Evolutionary conservation across 257 asterid genomes (phyloP), one percentile per base, ranked within the genome.

Genomic region (Nicotiana paniculata): DNA sequence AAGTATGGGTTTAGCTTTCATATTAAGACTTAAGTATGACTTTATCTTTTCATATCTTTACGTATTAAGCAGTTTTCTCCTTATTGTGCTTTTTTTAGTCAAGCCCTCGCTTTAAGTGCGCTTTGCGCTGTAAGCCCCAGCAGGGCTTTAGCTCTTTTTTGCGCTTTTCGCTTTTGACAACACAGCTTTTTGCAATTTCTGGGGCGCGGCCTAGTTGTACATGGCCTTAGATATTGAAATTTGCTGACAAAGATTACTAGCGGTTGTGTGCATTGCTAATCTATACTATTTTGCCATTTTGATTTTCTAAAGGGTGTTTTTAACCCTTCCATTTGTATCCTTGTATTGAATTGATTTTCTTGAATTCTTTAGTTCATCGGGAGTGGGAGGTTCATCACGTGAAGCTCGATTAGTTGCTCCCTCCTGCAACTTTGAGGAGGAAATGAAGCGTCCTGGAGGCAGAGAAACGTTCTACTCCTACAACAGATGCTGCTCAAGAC

Each of bases 341-440:
- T 72, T 72, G 24, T 24, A 18, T 24, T 75, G 77, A 18, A 21
- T 58, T 79, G 53, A 62, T 63, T 58, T 78, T 13, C 85, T 72
- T 16, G 35, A 18, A 81, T 15, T 51, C 85, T 79, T 76, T 85
- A 91, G 99, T 70, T 81, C 82, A 21, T 84, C 90, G 11, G 91
- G 92, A 81, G 21, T 81, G 72, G 95, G 93, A 81, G 92, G 88
- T 82, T 86, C 91, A 83, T 84, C 97, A 43, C 87, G 85, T 68
- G 96, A 91, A 86, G 81, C 92, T 84, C 97, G 84, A 80, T 65
- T 92, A 77, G 97, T 94, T 55, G 97, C 90, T 69, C 98, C 98
- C 28, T 94, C 93, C 88, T 98, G 99, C 90, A 96, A 96, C 86
- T 96, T 96, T 86, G 92, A 91, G 88, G 97, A 96, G 84, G 98